phyloP scores from a whole-genome alignment of 495 filamentous ascomycete species.

The Penicillium odoratum region DNA sequence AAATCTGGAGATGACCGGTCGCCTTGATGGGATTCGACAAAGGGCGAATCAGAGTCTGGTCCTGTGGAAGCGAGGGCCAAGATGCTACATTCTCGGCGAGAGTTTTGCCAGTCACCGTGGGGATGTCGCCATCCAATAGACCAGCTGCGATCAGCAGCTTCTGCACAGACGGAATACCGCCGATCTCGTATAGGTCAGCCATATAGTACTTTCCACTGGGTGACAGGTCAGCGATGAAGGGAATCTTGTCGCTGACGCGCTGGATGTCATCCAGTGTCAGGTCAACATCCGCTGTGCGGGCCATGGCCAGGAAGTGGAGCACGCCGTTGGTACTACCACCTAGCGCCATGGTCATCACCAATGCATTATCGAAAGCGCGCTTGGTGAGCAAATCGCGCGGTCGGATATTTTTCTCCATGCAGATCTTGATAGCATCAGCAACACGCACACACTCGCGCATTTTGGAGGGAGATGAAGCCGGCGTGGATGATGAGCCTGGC shows the following conservation, averaged over 20 bases:
- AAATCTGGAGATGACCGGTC: slow-evolving; percentile 86
- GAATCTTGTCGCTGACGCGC: slow-evolving; percentile 83
- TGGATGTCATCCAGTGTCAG: slow-evolving; percentile 87
- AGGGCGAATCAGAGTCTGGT: slow-evolving; percentile 83
- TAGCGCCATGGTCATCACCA: slow-evolving; percentile 89
- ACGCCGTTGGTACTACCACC: slow-evolving; percentile 92
- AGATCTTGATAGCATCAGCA: slow-evolving; percentile 80
- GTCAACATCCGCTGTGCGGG: slow-evolving; percentile 79
- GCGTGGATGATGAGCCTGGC: slow-evolving; percentile 87
- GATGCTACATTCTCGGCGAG: slow-evolving; percentile 83
- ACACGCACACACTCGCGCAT: slow-evolving; percentile 87
- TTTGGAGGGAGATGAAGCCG: slow-evolving; percentile 85
- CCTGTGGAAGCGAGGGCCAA: slow-evolving; percentile 76
- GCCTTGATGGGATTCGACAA: slow-evolving; percentile 82
- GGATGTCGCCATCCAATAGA: slow-evolving; percentile 79
- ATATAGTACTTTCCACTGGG: slow-evolving; percentile 87
- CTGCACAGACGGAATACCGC: slow-evolving; percentile 86
- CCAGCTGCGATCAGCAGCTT: slow-evolving; percentile 85
- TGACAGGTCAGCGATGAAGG: slow-evolving; percentile 90
- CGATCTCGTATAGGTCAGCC: slow-evolving; percentile 93
- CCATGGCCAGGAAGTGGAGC: slow-evolving; percentile 94
- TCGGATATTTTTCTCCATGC: slow-evolving; percentile 84
- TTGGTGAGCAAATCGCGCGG: slow-evolving; percentile 84
- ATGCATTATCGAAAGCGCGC: slow-evolving; percentile 86
- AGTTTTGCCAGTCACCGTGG: slow-evolving; percentile 90